Percentiles rank a stretch among this genome's conserved stretches.
These are phyloP conservation scores for Tetracladium marchalianum DNA, from an alignment of 495 filamentous ascomycete species.

Conservation along the genomic window DNA sequence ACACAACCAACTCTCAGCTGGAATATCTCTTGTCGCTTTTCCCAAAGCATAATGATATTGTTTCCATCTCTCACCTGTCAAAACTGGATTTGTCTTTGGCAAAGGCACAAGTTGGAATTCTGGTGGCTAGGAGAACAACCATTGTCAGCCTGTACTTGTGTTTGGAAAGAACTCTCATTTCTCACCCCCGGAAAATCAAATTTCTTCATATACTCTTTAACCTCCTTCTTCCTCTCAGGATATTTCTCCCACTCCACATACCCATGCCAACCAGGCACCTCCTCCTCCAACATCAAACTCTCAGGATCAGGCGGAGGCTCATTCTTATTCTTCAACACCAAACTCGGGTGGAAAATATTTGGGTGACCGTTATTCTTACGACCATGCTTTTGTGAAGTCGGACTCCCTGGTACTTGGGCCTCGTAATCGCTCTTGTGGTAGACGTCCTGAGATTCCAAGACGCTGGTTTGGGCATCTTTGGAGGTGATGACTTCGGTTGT, in stretches of 20 bases:
- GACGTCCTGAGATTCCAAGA: no score
- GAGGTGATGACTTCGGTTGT: no score
- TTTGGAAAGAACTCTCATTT: neutral
- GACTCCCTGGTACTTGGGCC: no score
- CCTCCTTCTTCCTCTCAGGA: slow-evolving; percentile 38
- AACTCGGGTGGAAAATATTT: no score
- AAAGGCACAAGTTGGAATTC: slow-evolving; percentile 38
- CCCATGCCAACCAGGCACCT: slow-evolving; percentile 14
- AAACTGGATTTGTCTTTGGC: slow-evolving; percentile 39
- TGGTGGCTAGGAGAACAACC: slow-evolving; percentile 17
- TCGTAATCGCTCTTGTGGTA: no score
- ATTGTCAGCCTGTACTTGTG: no score
- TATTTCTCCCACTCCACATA: slow-evolving; percentile 48
- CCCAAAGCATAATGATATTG: slow-evolving; percentile 40
- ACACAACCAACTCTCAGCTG: slow-evolving; percentile 35
- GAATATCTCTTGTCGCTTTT: slow-evolving; percentile 24
- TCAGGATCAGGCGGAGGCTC: no score
- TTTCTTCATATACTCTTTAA: slow-evolving; percentile 30
- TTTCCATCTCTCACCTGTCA: slow-evolving; percentile 41
- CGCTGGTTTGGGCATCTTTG: no score
- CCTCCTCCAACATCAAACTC: slow-evolving; percentile 1
- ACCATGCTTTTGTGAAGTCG: no score
- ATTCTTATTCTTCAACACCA: no score
- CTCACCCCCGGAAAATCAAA: slow-evolving; percentile 28
- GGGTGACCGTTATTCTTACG: no score